Conservation (phyloP, 208 protist genomes). For the Leishmania amazonensis region DNA sequence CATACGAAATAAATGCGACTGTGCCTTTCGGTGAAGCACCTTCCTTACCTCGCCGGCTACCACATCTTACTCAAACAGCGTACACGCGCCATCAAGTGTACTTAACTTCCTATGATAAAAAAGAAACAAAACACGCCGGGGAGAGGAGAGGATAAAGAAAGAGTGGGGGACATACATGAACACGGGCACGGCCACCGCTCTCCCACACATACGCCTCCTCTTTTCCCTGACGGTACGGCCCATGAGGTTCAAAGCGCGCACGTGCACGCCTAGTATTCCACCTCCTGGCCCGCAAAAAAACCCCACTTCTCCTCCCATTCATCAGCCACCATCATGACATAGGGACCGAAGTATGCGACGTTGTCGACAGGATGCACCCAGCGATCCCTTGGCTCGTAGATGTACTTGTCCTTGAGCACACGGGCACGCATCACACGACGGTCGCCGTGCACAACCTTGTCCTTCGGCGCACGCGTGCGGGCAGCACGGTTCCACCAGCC, state of each 20-base stretch:
- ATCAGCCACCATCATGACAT: slow-evolving; percentile 93
- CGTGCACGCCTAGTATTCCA: slow-evolving; percentile 75
- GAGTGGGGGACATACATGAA: background rate
- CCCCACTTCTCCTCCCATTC: slow-evolving; percentile 95
- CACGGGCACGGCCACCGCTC: background rate
- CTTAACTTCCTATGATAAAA: slow-evolving; percentile 15
- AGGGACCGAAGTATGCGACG: slow-evolving; percentile 90
- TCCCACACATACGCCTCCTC: background rate
- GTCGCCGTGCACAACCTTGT: slow-evolving; percentile 88
- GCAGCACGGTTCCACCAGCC: slow-evolving; percentile 91
- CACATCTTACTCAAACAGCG: background rate
- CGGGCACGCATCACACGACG: slow-evolving; percentile 88
- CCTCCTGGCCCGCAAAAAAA: slow-evolving; percentile 91
- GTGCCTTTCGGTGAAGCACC: background rate
- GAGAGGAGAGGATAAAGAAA: background rate
- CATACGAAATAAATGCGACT: background rate
- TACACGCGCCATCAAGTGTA: background rate
- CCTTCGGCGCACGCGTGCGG: slow-evolving; percentile 83
- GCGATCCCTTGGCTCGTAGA: slow-evolving; percentile 88
- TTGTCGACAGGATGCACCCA: slow-evolving; percentile 93
- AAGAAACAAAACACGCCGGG: slow-evolving; percentile 2
- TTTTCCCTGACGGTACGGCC: background rate
- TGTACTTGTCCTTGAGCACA: slow-evolving; percentile 92
- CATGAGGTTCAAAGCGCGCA: background rate
- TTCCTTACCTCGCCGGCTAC: background rate